Base-by-base conservation (phyloP, 2,329 filamentous ascomycete species). In the Aureobasidium sp. region DNA sequence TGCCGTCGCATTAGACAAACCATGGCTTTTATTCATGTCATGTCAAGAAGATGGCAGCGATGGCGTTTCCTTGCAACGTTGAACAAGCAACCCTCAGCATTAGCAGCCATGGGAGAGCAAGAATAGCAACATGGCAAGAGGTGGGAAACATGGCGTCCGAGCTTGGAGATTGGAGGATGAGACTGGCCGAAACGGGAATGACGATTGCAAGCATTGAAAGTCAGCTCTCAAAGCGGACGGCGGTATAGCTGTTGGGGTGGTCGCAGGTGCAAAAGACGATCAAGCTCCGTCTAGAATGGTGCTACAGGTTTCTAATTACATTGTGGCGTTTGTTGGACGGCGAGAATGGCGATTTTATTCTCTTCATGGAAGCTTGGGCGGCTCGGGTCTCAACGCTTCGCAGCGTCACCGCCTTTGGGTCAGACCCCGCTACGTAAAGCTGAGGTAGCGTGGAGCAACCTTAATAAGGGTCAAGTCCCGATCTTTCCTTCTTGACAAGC, bases 381-480 rank as follows among this genome's bases (percentile, higher is more conserved):
- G 53, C 39, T 35, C 37, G 31, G 53, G 44, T 60, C 57, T 60
- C 57, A 60, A 60, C 57, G 57, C 27, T 50, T 60, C 33, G 29
- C 35, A 24, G 15, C 57, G 44, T 40, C 57, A 50, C 45, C 24
- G 57, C 57, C 57, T 58, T 47, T 4, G 53, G 40, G 40, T 7
- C 22, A 27, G 40, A 39, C 57, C 57, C 57, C 57, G 48, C 57
- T 44, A 39, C 53, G 40, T 57, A 40, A 57, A 57, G 53, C 53
- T 57, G 53, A 57, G 27, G 39, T 40, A 33, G 31, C 7, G 19
- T 19, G 12, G n/a, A 33, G 31, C 31, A 33, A 33, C 9, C 56
- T 24, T 15, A 44, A 44, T 14, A 12, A 24, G 31, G 49, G 37
- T 45, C 33, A 33, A 33, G 31, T 40, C 17, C 35, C 19, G 40